A percentile compares a stretch with the other conserved stretches of the same genome.
These are phyloP conservation scores for Euphorbia peplus DNA, from an alignment of 345 rosid species.

Conservation along the genomic window DNA sequence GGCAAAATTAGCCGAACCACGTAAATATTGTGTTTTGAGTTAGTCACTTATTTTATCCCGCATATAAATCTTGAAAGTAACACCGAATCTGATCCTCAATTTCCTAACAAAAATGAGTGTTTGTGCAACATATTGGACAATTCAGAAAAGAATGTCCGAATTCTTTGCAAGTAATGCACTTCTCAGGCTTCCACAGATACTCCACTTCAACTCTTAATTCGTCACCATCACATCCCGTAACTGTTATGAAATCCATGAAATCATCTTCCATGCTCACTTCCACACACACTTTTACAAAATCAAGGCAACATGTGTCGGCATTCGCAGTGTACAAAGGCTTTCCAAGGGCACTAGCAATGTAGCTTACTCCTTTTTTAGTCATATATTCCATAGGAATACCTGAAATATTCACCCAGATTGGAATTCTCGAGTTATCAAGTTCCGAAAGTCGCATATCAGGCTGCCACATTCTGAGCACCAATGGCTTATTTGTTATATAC, in stretches of 20 bases:
- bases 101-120: too few species aligned
- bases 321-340: not conserved
- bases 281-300: not conserved
- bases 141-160: not conserved
- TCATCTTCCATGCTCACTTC: conserved; percentile 3
- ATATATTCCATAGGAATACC: conserved; percentile 3
- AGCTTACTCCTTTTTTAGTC: not conserved
- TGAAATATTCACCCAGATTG: not conserved
- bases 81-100: too few species aligned
- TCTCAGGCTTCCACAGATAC: conserved; percentile 1
- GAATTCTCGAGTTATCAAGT: not conserved
- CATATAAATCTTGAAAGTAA: too few species aligned
- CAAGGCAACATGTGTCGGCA: not conserved
- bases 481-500: not conserved
- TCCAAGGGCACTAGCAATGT: conserved; percentile 5
- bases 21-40: too few species aligned
- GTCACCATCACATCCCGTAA: not conserved
- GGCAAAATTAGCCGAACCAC: too few species aligned
- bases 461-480: conserved; percentile 8
- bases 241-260: not conserved
- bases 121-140: too few species aligned
- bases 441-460: not conserved
- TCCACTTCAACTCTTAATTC: not conserved
- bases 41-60: too few species aligned
- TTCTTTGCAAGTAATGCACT: conserved; percentile 1